These are phyloP conservation scores for Pholiota molesta DNA, from an alignment of 768 basidiomycete genomes.

Conservation along the genomic window DNA sequence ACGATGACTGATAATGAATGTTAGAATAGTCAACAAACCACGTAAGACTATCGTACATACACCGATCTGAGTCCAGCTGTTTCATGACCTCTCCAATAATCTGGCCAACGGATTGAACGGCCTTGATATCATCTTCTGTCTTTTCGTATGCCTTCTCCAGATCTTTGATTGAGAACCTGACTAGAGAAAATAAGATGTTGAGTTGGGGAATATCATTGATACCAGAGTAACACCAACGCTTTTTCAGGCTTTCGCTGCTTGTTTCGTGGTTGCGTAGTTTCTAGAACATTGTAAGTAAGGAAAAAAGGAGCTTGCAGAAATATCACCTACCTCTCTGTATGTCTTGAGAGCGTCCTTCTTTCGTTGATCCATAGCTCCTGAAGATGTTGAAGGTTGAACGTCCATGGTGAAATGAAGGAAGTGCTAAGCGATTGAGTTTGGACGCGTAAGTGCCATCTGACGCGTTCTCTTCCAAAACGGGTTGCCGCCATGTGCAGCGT, in stretches of 20 bases:
- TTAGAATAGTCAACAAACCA: slow-evolving; percentile 5
- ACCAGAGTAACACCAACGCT: slow-evolving; percentile 55
- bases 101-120: slow-evolving; percentile 97
- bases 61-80: slow-evolving; percentile 96
- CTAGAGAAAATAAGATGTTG: slow-evolving; percentile 39
- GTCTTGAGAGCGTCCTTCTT: slow-evolving; percentile 73
- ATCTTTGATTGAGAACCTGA: slow-evolving; percentile 89
- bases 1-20: slow-evolving; percentile 77
- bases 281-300: slow-evolving; percentile 41
- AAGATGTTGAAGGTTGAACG: slow-evolving; percentile 55
- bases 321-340: slow-evolving; percentile 66
- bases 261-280: slow-evolving; percentile 94
- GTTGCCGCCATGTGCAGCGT: background rate
- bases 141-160: slow-evolving; percentile 89
- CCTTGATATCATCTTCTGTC: slow-evolving; percentile 99
- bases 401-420: slow-evolving; percentile 38
- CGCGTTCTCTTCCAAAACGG: slow-evolving; percentile 32
- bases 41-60: slow-evolving; percentile 49
- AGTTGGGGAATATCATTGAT: background rate
- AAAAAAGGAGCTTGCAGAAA: background rate
- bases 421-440: slow-evolving; percentile 12
- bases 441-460: slow-evolving; percentile 42
- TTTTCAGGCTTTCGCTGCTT: slow-evolving; percentile 88
- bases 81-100: slow-evolving; percentile 99
- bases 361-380: slow-evolving; percentile 68